These are phyloP conservation scores for Pinus tabuliformis DNA, from an alignment of 75 land plant genomes.

Conservation along the genomic window DNA sequence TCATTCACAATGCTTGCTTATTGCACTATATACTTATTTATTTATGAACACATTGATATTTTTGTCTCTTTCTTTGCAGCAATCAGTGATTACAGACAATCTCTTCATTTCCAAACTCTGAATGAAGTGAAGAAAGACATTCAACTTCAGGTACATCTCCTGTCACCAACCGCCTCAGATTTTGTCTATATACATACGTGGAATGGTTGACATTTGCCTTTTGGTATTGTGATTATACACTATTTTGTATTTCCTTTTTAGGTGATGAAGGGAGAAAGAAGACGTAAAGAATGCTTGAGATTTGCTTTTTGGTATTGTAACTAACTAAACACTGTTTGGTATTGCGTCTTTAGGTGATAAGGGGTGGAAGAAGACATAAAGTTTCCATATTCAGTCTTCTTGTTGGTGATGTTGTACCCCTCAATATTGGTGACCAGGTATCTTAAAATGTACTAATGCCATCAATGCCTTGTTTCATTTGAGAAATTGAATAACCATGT, in stretches of 20 bases:
- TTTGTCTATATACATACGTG: too few relatives aligned
- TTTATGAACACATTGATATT: too few relatives aligned
- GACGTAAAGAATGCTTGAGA: constrained; percentile 15
- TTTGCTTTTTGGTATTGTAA: too few relatives aligned
- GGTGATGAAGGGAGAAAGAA: constrained; percentile 77
- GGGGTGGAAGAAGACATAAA: constrained; percentile 67
- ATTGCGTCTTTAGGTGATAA: constrained; percentile 37
- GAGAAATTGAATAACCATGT: neutral
- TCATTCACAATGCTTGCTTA: too few relatives aligned
- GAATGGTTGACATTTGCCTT: too few relatives aligned
- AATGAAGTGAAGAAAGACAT: constrained; percentile 78
- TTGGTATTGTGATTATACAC: neutral
- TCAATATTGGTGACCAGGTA: constrained; percentile 85
- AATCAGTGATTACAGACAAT: constrained; percentile 72
- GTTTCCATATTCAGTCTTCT: constrained; percentile 78
- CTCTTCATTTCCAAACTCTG: constrained; percentile 73
- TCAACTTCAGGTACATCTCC: constrained; percentile 48
- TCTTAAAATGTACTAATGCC: neutral
- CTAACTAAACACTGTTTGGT: neutral
- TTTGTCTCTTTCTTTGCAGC: constrained; percentile 21
- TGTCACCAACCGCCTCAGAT: neutral
- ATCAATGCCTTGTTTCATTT: neutral
- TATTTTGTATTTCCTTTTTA: neutral
- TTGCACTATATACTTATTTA: too few relatives aligned
- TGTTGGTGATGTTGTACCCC: constrained; percentile 81